A percentile compares a stretch with the other conserved stretches of the same genome.
Evolutionary conservation across 2,329 filamentous ascomycete genomes (phyloP).

Genomic region (Trichoderma hamatum): DNA sequence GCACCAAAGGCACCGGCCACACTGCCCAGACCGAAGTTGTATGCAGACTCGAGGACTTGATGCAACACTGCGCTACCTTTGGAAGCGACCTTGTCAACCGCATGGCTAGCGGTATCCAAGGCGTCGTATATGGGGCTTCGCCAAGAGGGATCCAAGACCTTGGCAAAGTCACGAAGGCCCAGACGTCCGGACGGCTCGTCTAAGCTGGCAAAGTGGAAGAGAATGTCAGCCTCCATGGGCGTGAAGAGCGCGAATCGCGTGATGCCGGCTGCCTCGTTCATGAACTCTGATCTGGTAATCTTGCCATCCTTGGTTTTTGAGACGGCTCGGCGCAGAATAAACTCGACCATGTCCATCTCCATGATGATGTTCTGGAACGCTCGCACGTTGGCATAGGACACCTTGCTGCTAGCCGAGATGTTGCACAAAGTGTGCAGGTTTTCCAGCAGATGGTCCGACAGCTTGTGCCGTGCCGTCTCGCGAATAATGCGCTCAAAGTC

Average conservation of each 20-base stretch:
- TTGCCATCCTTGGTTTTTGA: conserved; percentile 83
- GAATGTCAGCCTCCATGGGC: conserved; percentile 96
- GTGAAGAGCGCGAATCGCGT: conserved; percentile 96
- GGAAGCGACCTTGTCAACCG: conserved; percentile 43
- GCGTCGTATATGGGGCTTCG: conserved; percentile 61
- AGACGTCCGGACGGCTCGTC: conserved; percentile 87
- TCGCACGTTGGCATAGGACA: conserved; percentile 95
- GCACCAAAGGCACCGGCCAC: conserved; percentile 95
- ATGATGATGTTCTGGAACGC: conserved; percentile 98
- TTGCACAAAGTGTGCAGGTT: conserved; percentile 94
- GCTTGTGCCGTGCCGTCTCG: conserved; percentile 91
- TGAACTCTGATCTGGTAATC: conserved; percentile 91
- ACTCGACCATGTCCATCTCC: conserved; percentile 96
- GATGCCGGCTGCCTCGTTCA: conserved; percentile 88
- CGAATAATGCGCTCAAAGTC: conserved; percentile 97
- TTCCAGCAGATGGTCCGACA: conserved; percentile 91
- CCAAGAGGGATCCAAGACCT: conserved; percentile 94
- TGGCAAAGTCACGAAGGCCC: conserved; percentile 81
- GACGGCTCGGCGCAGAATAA: conserved; percentile 87
- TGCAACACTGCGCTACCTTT: conserved; percentile 53
- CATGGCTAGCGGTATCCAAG: conserved; percentile 45
- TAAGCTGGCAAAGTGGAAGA: conserved; percentile 96
- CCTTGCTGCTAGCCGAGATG: conserved; percentile 86
- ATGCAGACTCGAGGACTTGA: conserved; percentile 67
- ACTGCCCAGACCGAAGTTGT: conserved; percentile 89